These are phyloP conservation scores for Botryotinia narcissicola DNA, from an alignment of 2,329 filamentous ascomycete genomes.

Conservation along the genomic window DNA sequence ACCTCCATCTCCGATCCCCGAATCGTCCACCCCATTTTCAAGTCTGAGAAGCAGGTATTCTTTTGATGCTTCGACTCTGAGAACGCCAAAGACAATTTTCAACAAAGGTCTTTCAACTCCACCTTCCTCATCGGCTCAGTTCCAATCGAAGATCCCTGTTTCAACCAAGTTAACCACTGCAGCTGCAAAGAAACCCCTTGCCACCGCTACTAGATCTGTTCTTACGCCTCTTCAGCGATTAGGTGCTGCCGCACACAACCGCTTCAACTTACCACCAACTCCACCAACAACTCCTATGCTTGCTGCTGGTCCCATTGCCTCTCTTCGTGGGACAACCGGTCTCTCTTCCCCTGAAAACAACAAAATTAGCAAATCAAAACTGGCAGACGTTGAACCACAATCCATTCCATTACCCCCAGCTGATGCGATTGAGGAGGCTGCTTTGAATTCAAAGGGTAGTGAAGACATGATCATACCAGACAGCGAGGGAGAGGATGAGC, in stretches of 20 bases:
- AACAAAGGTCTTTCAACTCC: conserved; percentile 27
- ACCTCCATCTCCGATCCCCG: conserved; percentile 28
- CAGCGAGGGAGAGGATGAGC: conserved; percentile 45
- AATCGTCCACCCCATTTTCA: not conserved
- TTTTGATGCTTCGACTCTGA: conserved; percentile 23
- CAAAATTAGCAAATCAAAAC: conserved; percentile 2
- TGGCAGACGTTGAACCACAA: conserved; percentile 37
- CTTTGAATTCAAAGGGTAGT: conserved; percentile 43
- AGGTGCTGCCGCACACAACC: conserved; percentile 32
- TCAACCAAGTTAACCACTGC: conserved; percentile 27
- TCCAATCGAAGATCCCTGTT: conserved; percentile 34
- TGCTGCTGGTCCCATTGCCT: conserved; percentile 13
- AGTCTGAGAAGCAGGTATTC: conserved; percentile 30
- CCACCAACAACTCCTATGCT: conserved; percentile 33
- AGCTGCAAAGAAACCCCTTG: conserved; percentile 20
- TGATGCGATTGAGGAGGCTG: conserved; percentile 29
- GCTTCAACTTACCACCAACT: conserved; percentile 30
- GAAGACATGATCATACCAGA: conserved; percentile 52
- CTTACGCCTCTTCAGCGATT: conserved; percentile 39
- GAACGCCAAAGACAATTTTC: conserved; percentile 26
- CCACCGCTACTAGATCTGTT: not conserved
- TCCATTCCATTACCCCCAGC: conserved; percentile 39
- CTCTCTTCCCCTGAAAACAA: conserved; percentile 34
- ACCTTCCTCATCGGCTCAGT: conserved; percentile 24
- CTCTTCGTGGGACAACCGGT: conserved; percentile 20